A percentile compares a stretch with the other conserved stretches of the same genome.
Conservation (phyloP, 306 rosid genomes). For the Vigna trinervia region DNA sequence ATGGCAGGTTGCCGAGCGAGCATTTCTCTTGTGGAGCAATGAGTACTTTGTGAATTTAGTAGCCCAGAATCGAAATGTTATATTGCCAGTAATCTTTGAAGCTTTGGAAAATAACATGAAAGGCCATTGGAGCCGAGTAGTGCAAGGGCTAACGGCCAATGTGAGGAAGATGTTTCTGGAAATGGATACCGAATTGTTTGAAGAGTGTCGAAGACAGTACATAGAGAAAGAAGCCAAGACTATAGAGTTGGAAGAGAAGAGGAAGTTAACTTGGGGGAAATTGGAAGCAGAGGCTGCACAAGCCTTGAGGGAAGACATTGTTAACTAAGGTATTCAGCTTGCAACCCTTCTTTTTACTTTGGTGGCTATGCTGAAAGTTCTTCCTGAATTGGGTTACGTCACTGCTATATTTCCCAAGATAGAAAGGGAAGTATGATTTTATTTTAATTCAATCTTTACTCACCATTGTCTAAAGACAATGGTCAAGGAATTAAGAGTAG, state of each 20-base stretch:
- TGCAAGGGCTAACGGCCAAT: slow-evolving; percentile 60
- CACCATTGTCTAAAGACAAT: not conserved
- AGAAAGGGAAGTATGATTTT: slow-evolving; percentile 41
- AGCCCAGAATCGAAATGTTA: slow-evolving; percentile 57
- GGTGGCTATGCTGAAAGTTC: slow-evolving; percentile 40
- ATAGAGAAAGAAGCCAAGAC: slow-evolving; percentile 58
- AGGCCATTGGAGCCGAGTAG: slow-evolving; percentile 69
- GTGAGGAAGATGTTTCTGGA: slow-evolving; percentile 63
- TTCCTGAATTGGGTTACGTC: slow-evolving; percentile 33
- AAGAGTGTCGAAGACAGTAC: slow-evolving; percentile 59
- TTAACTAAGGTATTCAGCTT: slow-evolving; percentile 50
- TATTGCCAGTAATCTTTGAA: slow-evolving; percentile 67
- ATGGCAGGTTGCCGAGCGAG: slow-evolving; percentile 72
- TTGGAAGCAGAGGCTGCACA: slow-evolving; percentile 70
- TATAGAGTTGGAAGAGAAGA: slow-evolving; percentile 53
- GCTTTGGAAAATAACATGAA: slow-evolving; percentile 64
- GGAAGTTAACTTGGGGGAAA: slow-evolving; percentile 64
- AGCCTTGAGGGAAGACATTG: slow-evolving; percentile 58
- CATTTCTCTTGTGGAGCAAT: slow-evolving; percentile 75
- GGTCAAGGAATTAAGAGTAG: not conserved
- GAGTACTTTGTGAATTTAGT: slow-evolving; percentile 62
- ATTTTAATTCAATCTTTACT: not conserved
- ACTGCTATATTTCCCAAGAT: slow-evolving; percentile 22
- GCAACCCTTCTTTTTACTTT: slow-evolving; percentile 39
- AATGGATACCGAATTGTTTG: slow-evolving; percentile 63